A percentile compares a stretch with the other conserved stretches of the same genome.
Evolutionary conservation across 2,329 filamentous ascomycete genomes (phyloP).

Genomic region (Aurifilum marmelostoma): DNA sequence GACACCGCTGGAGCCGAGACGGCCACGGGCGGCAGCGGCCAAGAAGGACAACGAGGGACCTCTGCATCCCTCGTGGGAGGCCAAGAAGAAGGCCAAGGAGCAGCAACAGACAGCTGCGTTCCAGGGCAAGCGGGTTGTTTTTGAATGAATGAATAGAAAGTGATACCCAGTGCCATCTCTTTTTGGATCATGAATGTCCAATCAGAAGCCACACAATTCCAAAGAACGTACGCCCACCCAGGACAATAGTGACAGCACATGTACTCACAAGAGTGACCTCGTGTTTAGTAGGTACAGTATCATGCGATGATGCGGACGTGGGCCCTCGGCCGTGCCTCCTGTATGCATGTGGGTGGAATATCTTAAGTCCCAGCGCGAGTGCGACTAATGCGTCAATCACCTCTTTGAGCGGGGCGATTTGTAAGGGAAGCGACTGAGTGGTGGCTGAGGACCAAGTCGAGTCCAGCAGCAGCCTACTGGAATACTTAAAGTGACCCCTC

Average conservation of each 20-base stretch:
- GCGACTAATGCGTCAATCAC: neutral
- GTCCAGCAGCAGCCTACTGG: neutral
- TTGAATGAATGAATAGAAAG: slow-evolving; percentile 58
- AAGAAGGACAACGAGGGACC: slow-evolving; percentile 39
- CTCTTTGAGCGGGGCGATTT: neutral
- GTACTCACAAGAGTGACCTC: neutral
- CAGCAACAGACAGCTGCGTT: slow-evolving; percentile 55
- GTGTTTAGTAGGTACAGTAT: neutral
- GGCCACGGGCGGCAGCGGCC: slow-evolving; percentile 14
- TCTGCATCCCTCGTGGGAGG: slow-evolving; percentile 68
- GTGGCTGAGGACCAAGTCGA: too few relatives aligned
- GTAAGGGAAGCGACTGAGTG: neutral
- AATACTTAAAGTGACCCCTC: too few relatives aligned
- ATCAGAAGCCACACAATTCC: neutral
- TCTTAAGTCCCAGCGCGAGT: neutral
- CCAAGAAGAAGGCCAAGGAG: slow-evolving; percentile 65
- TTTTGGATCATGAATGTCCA: neutral
- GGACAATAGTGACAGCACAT: neutral
- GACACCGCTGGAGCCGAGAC: slow-evolving; percentile 11
- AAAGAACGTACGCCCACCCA: neutral
- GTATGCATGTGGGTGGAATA: neutral
- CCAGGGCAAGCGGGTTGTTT: slow-evolving; percentile 61
- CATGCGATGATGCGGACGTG: neutral
- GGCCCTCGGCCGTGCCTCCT: neutral
- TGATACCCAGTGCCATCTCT: slow-evolving; percentile 25